Percentiles rank a stretch among this genome's conserved stretches.
Evolutionary conservation across 2,329 filamentous ascomycete genomes (phyloP).

Genomic region (Elsinoe australis): DNA sequence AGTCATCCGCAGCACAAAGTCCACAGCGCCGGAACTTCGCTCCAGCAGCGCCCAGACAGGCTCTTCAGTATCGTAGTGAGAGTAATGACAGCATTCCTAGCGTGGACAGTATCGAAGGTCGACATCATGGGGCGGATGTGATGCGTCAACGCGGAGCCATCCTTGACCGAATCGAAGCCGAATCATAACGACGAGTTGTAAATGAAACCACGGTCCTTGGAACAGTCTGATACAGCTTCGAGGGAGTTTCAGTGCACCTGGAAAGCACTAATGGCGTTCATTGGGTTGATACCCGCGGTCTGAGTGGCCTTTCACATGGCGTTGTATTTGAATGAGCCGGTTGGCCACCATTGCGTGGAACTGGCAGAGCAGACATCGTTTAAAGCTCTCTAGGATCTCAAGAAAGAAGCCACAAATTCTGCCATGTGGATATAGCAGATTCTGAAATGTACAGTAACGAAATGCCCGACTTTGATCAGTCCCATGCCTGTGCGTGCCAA

Average conservation of each 20-base stretch:
- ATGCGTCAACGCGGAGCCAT: conserved; percentile 7
- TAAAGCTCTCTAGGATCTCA: too few relatives aligned
- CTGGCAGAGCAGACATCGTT: too few relatives aligned
- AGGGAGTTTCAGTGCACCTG: neutral
- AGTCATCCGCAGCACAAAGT: conserved; percentile 14
- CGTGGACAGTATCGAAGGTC: neutral
- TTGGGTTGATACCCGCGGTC: too few relatives aligned
- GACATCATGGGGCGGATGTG: conserved; percentile 1
- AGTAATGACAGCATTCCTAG: conserved; percentile 8
- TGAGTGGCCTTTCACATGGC: too few relatives aligned
- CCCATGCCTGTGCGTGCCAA: conserved; percentile 8
- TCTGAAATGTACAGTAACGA: conserved; percentile 1
- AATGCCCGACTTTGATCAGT: neutral
- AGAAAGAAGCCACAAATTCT: neutral
- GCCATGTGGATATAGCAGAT: neutral
- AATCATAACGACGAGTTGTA: neutral
- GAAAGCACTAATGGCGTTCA: too few relatives aligned
- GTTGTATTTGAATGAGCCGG: too few relatives aligned
- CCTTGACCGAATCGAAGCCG: conserved; percentile 14
- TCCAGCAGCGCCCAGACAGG: neutral
- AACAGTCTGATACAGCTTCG: neutral
- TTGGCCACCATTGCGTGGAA: too few relatives aligned
- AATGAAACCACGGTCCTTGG: neutral
- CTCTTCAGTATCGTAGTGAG: conserved; percentile 17
- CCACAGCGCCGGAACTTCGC: conserved; percentile 2